A percentile compares a stretch with the other conserved stretches of the same genome.
Evolutionary conservation across 768 basidiomycete genomes (phyloP).

Genomic region (Lactarius akahatsu): DNA sequence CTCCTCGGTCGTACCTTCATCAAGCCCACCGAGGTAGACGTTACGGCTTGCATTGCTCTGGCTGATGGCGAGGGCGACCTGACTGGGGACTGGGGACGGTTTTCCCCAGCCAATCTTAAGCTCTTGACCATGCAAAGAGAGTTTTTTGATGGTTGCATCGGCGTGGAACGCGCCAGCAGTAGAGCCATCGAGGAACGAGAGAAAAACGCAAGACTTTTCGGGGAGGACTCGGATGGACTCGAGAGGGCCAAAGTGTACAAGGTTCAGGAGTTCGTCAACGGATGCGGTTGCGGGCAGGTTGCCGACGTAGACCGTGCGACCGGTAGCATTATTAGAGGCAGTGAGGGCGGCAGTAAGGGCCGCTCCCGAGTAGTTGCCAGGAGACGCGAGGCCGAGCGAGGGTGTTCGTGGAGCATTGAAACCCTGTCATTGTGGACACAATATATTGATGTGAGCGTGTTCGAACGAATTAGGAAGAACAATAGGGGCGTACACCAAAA

Average conservation of each 20-base stretch:
- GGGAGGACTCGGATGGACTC: constrained; percentile 93
- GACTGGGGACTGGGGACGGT: constrained; percentile 81
- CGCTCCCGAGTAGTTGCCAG: constrained; percentile 74
- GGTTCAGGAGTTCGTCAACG: constrained; percentile 95
- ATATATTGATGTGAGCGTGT: constrained; percentile 1
- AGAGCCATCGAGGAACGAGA: constrained; percentile 92
- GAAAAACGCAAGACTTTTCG: constrained; percentile 97
- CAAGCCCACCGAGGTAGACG: constrained; percentile 93
- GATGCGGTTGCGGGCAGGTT: constrained; percentile 94
- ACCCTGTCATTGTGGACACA: constrained; percentile 35
- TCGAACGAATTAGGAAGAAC: constrained; percentile 9
- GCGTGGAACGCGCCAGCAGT: constrained; percentile 97
- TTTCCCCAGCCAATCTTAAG: constrained; percentile 99
- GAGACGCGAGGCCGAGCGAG: constrained; percentile 66
- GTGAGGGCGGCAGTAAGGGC: constrained; percentile 72
- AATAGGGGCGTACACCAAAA: constrained; percentile 61
- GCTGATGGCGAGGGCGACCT: constrained; percentile 83
- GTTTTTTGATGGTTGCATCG: constrained; percentile 92
- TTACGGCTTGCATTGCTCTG: constrained; percentile 94
- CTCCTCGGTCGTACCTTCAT: no score
- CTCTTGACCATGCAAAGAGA: constrained; percentile 91
- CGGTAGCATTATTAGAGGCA: constrained; percentile 55
- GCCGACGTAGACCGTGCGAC: constrained; percentile 95
- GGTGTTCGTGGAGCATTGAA: constrained; percentile 62
- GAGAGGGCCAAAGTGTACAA: constrained; percentile 96